These are phyloP conservation scores for Fonsecaea pedrosoi DNA, from an alignment of 2,329 filamentous ascomycete genomes.

Conservation along the genomic window DNA sequence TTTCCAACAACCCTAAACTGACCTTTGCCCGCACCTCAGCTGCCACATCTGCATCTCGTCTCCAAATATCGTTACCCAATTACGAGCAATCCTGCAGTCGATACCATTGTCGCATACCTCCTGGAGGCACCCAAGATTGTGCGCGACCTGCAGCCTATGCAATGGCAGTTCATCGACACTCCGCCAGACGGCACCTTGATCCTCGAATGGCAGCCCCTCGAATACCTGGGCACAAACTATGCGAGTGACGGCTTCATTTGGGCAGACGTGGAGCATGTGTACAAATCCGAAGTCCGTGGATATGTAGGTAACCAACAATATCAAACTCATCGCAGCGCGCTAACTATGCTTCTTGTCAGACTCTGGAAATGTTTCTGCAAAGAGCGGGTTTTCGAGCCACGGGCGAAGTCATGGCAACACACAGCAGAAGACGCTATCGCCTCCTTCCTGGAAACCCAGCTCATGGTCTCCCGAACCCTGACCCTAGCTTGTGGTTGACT, in stretches of 20 bases:
- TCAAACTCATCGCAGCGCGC: slow-evolving; percentile 44
- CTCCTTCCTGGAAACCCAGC: slow-evolving; percentile 75
- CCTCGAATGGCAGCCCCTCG: slow-evolving; percentile 85
- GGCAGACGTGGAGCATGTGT: slow-evolving; percentile 79
- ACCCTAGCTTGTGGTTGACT: slow-evolving; percentile 86
- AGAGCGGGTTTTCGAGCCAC: slow-evolving; percentile 79
- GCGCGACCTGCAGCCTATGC: slow-evolving; percentile 83
- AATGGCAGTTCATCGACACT: slow-evolving; percentile 88
- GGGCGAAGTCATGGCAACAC: slow-evolving; percentile 73
- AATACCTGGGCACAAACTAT: slow-evolving; percentile 73
- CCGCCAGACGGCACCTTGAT: slow-evolving; percentile 82
- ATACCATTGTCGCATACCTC: slow-evolving; percentile 83
- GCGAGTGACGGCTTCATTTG: slow-evolving; percentile 93
- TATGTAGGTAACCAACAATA: slow-evolving; percentile 63
- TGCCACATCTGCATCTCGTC: slow-evolving; percentile 87
- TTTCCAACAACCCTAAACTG: slow-evolving; percentile 3
- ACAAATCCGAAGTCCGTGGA: slow-evolving; percentile 73
- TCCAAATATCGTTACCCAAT: slow-evolving; percentile 82
- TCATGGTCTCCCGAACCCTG: slow-evolving; percentile 72
- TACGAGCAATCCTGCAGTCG: slow-evolving; percentile 72
- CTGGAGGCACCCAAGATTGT: slow-evolving; percentile 83
- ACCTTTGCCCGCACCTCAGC: slow-evolving; percentile 55
- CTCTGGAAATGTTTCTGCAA: slow-evolving; percentile 86
- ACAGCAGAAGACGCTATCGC: slow-evolving; percentile 84
- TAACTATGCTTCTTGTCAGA: slow-evolving; percentile 56